Base-by-base conservation (phyloP, 371 early-diverging fungal species). In the Cokeromyces recurvatus region DNA sequence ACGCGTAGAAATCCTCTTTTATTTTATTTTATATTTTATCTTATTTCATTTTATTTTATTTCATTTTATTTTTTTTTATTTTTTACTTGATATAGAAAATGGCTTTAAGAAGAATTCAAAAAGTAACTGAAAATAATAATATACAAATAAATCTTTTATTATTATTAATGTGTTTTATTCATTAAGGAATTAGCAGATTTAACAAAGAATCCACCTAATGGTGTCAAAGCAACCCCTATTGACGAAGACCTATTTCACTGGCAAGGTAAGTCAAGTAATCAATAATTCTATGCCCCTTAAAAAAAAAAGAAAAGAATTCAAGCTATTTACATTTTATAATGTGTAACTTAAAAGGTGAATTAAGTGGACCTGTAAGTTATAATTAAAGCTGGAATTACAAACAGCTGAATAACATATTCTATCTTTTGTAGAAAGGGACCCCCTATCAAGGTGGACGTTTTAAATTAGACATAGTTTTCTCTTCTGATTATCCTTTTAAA, bases 401-500 rank as follows among this genome's bases (percentile, higher is more conserved):
- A n/a, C n/a, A n/a, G n/a, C n/a, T n/a, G n/a, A 43, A 20, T 17
- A 2, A 16, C 15, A n/a, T 21, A 17, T 20, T 11, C 21, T 31
- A 6, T 29, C 24, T 38, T 41, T 14, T 31, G 10, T 44, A 75
- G 76, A 52, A 54, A 21, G 71, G 67, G 20, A 82, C 82, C 27
- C 81, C 89, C n/a, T 97, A 93, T 64, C 79, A 83, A 60, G 89
- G 88, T 19, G 97, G 94, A 10, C 62, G 70, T 11, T 97, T 95
- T 68, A 78, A 82, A 42, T 52, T 97, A 17, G 82, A 89, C 38
- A 84, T 97, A 37, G 67, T 68, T 11, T 92, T 95, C 51, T 77
- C 86, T 38, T 66, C 83, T 0, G 93, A 94, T 48, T 95, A 91
- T 64, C 97, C 97, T 16, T 96, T 94, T 70, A 91, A 92, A 57